Conservation (phyloP, 2,329 filamentous ascomycete species). For the Acrodontium crateriforme region DNA sequence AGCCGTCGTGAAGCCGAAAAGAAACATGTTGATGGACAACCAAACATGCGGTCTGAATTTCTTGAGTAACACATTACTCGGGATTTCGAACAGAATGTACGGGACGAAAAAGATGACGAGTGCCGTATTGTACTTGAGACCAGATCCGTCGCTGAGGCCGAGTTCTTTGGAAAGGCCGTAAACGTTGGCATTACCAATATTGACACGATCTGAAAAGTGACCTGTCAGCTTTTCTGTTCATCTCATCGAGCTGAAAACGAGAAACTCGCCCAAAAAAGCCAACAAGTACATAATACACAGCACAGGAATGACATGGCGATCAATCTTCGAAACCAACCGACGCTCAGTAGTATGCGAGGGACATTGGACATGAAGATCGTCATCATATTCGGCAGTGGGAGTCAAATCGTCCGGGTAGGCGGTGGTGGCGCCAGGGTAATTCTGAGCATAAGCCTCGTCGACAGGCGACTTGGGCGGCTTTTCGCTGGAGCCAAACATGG, state of each 20-base stretch:
- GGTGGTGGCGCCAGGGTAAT: constrained; percentile 7
- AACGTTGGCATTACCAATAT: constrained; percentile 41
- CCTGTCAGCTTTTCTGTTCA: no score
- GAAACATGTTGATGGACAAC: constrained; percentile 59
- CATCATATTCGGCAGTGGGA: constrained; percentile 17
- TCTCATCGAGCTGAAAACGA: no score
- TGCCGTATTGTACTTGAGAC: constrained; percentile 35
- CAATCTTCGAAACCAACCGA: constrained; percentile 30
- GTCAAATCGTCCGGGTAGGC: constrained; percentile 1
- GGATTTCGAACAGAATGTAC: constrained; percentile 41
- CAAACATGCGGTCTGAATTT: constrained; percentile 39
- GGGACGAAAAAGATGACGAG: constrained; percentile 41
- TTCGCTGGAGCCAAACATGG: no score
- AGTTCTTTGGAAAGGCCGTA: constrained; percentile 36
- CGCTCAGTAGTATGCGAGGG: constrained; percentile 37
- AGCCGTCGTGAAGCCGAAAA: constrained; percentile 63
- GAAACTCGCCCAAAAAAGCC: constrained; percentile 14
- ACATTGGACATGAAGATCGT: constrained; percentile 28
- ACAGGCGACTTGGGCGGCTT: no score
- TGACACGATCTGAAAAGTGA: constrained; percentile 29
- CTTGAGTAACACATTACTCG: constrained; percentile 39
- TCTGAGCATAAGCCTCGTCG: constrained; percentile 2
- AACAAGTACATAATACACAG: constrained; percentile 39
- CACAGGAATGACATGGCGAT: constrained; percentile 35
- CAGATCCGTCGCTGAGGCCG: constrained; percentile 27